These are phyloP conservation scores for Fraxinus excelsior DNA, from an alignment of 257 asterid genomes.

Conservation along the genomic window DNA sequence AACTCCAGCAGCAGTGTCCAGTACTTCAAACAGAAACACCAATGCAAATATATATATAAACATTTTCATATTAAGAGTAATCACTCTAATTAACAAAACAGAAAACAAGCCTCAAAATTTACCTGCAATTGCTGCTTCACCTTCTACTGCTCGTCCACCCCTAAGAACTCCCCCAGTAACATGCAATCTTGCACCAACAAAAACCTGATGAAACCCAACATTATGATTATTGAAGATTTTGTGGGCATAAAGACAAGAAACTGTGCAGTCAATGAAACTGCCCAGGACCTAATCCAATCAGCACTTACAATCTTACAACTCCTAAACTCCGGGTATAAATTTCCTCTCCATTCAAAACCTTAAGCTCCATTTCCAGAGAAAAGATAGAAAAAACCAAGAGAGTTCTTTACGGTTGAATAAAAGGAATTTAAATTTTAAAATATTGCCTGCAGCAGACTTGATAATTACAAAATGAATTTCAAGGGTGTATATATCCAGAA, in stretches of 20 bases:
- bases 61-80: conserved; percentile 2
- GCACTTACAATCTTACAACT: conserved; percentile 11
- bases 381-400: conserved; percentile 3
- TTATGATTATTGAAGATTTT: conserved; percentile 1
- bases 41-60: conserved; percentile 22
- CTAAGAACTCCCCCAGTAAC: conserved; percentile 97
- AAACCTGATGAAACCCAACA: conserved; percentile 60
- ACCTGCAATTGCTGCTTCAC: conserved; percentile 93
- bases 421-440: conserved; percentile 14
- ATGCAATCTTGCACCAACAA: conserved; percentile 97
- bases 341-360: background rate
- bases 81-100: conserved; percentile 25
- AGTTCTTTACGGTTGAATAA: conserved; percentile 6
- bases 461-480: background rate
- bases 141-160: conserved; percentile 98
- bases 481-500: background rate
- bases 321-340: background rate
- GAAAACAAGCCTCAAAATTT: conserved; percentile 20
- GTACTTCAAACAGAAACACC: conserved; percentile 54
- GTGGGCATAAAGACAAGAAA: conserved; percentile 13
- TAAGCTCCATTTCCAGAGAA: conserved; percentile 12
- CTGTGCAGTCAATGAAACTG: background rate
- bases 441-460: conserved; percentile 17
- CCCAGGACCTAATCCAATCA: conserved; percentile 13
- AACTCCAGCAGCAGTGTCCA: conserved; percentile 99